Evolutionary conservation across 2,329 filamentous ascomycete species (phyloP), one percentile per base, ranked within the genome.

Genomic region (Fusarium burgessii): DNA sequence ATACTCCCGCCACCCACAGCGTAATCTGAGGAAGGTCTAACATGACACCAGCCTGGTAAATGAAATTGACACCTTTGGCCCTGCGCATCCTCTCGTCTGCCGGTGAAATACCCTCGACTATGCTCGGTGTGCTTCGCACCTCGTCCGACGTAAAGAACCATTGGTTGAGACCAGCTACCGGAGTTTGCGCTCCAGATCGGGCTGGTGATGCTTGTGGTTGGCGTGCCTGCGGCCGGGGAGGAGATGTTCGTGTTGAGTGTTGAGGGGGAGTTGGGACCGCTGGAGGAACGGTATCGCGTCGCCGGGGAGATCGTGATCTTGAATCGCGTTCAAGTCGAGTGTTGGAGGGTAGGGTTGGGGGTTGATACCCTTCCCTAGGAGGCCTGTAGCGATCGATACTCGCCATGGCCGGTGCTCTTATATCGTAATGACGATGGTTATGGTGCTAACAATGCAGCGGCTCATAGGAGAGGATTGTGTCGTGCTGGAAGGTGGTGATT

Each of bases 61-160:
- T 97, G 82, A 99, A 99, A 80, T 97, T 97, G 78, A 98, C 92
- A 49, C 96, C 95, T 80, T 98, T 98, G 66, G 93, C 92, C 60
- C 96, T 90, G 63, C 93, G 87, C 71, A 92, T 87, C 68, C 93
- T 88, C 83, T 98, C 96, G 78, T 96, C 91, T 33, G 90, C 88
- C 6, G 90, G 86, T 12, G 89, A 80, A 78, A 98, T 89, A 25
- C 95, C 95, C 73, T 97, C 93, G 17, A 94, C 82, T 64, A 97
- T 91, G 56, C 93, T 96, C 1, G 96, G 96, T 10, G 94, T 92
- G 77, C 92, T 93, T 57, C 89, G 83, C 29, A 97, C 87, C 82
- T 99, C 96, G 50, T 93, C 91, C 47, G 92, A 87, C 17, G 91
- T 93, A 79, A 98, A 98, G 59, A 93, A 87, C 96, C 96, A 99